Base-by-base conservation (phyloP, 345 rosid species). In the Heritiera littoralis region DNA sequence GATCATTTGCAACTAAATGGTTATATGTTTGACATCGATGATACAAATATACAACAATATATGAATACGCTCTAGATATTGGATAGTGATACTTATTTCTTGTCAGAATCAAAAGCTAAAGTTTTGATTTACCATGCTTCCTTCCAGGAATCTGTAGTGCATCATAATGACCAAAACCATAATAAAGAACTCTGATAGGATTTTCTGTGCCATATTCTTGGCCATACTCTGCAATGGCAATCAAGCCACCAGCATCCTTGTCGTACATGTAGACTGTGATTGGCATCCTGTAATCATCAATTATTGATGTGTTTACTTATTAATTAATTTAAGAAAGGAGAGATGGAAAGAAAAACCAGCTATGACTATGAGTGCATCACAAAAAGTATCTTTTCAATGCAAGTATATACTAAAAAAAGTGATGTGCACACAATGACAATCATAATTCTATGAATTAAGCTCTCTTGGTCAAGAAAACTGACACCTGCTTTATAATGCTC, bases 141-240 rank as follows among this genome's bases (percentile, higher is more conserved):
- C 60, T 78, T 77, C 83, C 89, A 3, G 85, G 92, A 54, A 89
- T 85, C 81, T 86, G 90, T 51, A 96, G 79, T 0, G 99, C 90
- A 49, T 96, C 99, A 46, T 96, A 96, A 80, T 94, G 99, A 68
- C 99, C 95, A 78, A 74, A 94, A 77, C 99, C 99, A 82, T 96
- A 89, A 80, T 96, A 96, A 6, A 96, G 81, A 67, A 94, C 91
- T 78, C 88, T 82, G 52, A 96, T 87, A 0, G 99, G 97, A 77
- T 92, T 89, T 51, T 91, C 95, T 74, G 83, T 85, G 60, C 97
- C 92, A 15, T 94, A 96, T 76, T 94, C 98, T 80, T 90, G 92
- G 52, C 99, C 99, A 69, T 96, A 96, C 79, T 96, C 97, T 0
- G 98, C 97, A 41, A 94, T 96, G 45, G 84, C 58, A 83, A 94